Conservation (phyloP, 768 basidiomycete genomes). For the Trametes elegans region DNA sequence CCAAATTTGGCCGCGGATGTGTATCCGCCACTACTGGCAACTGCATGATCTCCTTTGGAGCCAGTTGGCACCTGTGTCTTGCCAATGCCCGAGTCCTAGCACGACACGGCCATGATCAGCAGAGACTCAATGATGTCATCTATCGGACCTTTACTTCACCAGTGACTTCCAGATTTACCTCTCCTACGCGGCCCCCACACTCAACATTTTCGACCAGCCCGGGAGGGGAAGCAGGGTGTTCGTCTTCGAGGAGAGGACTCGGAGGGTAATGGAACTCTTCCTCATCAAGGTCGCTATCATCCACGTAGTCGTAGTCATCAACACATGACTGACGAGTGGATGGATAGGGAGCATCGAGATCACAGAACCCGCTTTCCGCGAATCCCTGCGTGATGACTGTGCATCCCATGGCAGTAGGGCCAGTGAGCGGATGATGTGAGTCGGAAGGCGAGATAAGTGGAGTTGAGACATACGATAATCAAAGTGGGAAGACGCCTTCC, state of each 20-base stretch:
- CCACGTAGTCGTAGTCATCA: neutral
- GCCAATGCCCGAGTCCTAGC: no score
- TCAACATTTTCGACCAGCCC: no score
- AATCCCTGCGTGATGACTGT: conserved; percentile 3
- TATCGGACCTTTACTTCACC: no score
- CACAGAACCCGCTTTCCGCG: neutral
- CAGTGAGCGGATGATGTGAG: neutral
- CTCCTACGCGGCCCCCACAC: no score
- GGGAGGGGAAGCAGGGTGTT: no score
- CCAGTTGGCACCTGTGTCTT: no score
- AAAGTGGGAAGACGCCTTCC: neutral
- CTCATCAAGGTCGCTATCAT: conserved; percentile 11
- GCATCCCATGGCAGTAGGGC: no score
- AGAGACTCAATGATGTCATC: no score
- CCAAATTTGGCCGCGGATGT: neutral
- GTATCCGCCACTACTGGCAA: no score
- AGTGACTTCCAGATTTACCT: no score
- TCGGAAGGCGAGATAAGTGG: neutral
- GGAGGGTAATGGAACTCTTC: neutral
- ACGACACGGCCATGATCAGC: no score
- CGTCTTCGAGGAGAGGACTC: neutral
- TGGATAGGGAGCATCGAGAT: conserved; percentile 11
- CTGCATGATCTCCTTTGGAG: no score
- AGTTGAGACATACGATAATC: conserved; percentile 1
- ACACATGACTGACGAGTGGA: neutral